Percentiles rank a stretch among this genome's conserved stretches.
Conservation (phyloP, 805 yeast genomes). For the Saccharomyces cerevisiae region DNA sequence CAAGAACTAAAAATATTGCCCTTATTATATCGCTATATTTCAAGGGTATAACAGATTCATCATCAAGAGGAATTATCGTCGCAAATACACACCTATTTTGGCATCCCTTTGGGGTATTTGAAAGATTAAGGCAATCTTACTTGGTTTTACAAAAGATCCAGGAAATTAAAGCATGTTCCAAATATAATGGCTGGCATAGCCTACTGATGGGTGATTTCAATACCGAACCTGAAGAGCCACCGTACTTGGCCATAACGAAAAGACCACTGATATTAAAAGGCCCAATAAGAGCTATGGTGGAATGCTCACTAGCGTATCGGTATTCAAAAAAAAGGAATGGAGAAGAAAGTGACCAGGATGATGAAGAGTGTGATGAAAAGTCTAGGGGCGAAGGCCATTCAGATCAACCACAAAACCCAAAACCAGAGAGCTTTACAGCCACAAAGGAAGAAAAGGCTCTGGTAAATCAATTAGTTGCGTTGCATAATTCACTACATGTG, state of each 20-base stretch:
- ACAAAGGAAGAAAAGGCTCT: slow-evolving; percentile 39
- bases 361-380: slow-evolving; percentile 41
- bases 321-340: slow-evolving; percentile 43
- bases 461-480: slow-evolving; percentile 38
- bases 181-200: slow-evolving; percentile 34
- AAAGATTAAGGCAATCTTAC: slow-evolving; percentile 75
- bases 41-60: not conserved
- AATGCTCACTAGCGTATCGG: slow-evolving; percentile 52
- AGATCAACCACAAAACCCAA: slow-evolving; percentile 50
- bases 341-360: slow-evolving; percentile 40
- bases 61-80: slow-evolving; percentile 45
- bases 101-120: slow-evolving; percentile 92
- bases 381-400: slow-evolving; percentile 16
- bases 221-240: slow-evolving; percentile 76
- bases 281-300: slow-evolving; percentile 45
- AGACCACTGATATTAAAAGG: slow-evolving; percentile 49
- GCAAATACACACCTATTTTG: slow-evolving; percentile 90
- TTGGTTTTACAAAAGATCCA: slow-evolving; percentile 47
- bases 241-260: slow-evolving; percentile 62
- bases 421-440: slow-evolving; percentile 42
- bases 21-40: slow-evolving; percentile 41
- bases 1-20: slow-evolving; percentile 64
- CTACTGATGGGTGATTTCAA: slow-evolving; percentile 85
- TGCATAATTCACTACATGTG: slow-evolving; percentile 48
- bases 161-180: slow-evolving; percentile 38